phyloP scores from a whole-genome alignment of 768 basidiomycete genomes.

The Pholiota conissans region DNA sequence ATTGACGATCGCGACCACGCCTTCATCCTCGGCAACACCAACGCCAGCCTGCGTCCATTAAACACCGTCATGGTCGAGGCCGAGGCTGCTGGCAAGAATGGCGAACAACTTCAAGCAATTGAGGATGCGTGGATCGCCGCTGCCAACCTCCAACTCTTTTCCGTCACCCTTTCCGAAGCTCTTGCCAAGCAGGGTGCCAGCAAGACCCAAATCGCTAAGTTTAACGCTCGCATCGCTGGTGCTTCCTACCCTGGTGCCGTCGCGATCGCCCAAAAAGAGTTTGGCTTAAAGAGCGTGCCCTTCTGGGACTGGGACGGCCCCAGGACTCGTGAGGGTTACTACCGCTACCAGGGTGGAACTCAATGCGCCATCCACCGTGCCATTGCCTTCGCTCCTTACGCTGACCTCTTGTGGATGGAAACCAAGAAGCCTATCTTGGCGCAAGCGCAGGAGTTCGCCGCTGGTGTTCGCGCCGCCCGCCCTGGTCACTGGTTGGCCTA shows the following conservation, averaged over 20 bases:
- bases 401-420: slow-evolving; percentile 94
- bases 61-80: slow-evolving; percentile 83
- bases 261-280: slow-evolving; percentile 75
- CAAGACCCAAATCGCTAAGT: slow-evolving; percentile 53
- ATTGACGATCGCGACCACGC: slow-evolving; percentile 97
- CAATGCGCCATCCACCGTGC: slow-evolving; percentile 92
- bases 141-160: slow-evolving; percentile 83
- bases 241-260: slow-evolving; percentile 71
- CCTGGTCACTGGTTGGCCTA: slow-evolving; percentile 97
- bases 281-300: slow-evolving; percentile 69
- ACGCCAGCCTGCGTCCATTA: slow-evolving; percentile 66
- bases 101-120: slow-evolving; percentile 78
- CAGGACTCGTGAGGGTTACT: slow-evolving; percentile 93
- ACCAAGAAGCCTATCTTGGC: slow-evolving; percentile 91
- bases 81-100: slow-evolving; percentile 76
- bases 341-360: slow-evolving; percentile 96
- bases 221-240: slow-evolving; percentile 61
- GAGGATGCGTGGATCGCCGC: slow-evolving; percentile 84
- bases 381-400: slow-evolving; percentile 91
- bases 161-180: slow-evolving; percentile 68
- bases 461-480: slow-evolving; percentile 77
- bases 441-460: slow-evolving; percentile 91
- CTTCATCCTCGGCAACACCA: slow-evolving; percentile 93
- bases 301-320: slow-evolving; percentile 97
- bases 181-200: slow-evolving; percentile 58